These are phyloP conservation scores for Wickerhamomyces silvicola DNA, from an alignment of 805 yeast species.

Conservation along the genomic window DNA sequence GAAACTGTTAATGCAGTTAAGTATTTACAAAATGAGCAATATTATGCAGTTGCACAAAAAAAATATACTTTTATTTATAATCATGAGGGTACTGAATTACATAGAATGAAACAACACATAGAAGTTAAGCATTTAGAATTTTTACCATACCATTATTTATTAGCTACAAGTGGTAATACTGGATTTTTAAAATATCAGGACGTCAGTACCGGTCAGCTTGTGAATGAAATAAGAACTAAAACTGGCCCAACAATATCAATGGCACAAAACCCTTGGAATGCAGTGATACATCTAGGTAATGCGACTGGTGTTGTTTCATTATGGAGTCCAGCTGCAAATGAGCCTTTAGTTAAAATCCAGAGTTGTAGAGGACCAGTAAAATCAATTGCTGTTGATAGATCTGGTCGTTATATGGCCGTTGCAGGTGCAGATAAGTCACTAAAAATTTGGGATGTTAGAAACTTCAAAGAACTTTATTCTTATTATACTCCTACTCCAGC, in stretches of 20 bases:
- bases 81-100: constrained; percentile 85
- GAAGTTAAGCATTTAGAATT: constrained; percentile 81
- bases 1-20: constrained; percentile 91
- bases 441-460: constrained; percentile 92
- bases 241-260: constrained; percentile 85
- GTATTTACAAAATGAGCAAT: constrained; percentile 87
- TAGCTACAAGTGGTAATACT: constrained; percentile 84
- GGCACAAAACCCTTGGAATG: constrained; percentile 94
- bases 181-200: constrained; percentile 91
- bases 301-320: constrained; percentile 86
- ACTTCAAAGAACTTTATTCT: constrained; percentile 63
- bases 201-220: constrained; percentile 85
- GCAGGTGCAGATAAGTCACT: constrained; percentile 80
- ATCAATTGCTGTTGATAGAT: constrained; percentile 80
- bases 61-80: constrained; percentile 91
- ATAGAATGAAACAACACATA: constrained; percentile 82
- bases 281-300: constrained; percentile 90
- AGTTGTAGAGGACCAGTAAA: constrained; percentile 84
- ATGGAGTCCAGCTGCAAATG: constrained; percentile 88
- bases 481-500: constrained; percentile 80
- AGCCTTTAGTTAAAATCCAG: constrained; percentile 78
- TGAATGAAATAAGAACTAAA: constrained; percentile 78
- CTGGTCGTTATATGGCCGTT: constrained; percentile 90
- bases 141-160: constrained; percentile 84
- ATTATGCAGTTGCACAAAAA: constrained; percentile 94